Evolutionary conservation across 257 asterid species (phyloP).

Genomic region (Salvia splendens): DNA sequence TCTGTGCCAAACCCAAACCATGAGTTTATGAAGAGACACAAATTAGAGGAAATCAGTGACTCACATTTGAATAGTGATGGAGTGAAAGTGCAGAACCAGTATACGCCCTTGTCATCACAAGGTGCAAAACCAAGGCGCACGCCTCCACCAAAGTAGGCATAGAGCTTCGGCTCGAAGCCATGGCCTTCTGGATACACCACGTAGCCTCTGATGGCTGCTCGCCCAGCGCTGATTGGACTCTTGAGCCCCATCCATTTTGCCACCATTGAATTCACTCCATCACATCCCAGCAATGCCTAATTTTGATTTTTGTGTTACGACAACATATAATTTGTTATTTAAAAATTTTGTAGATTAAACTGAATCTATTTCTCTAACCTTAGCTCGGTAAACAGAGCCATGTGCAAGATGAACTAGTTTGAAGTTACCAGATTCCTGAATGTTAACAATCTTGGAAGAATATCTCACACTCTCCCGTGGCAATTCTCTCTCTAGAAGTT

Average conservation of each 20-base stretch:
- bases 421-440: conserved; percentile 61
- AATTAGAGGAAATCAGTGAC: too few relatives aligned
- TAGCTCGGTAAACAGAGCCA: conserved; percentile 59
- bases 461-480: conserved; percentile 65
- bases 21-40: too few relatives aligned
- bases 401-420: conserved; percentile 76
- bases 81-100: conserved; percentile 71
- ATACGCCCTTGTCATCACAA: conserved; percentile 56
- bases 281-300: conserved; percentile 82
- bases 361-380: conserved; percentile 37
- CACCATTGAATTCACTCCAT: conserved; percentile 91
- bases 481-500: conserved; percentile 59
- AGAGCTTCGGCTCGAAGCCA: conserved; percentile 52
- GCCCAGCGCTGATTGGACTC: conserved; percentile 45
- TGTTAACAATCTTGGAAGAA: conserved; percentile 68
- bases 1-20: conserved; percentile 34
- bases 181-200: conserved; percentile 61
- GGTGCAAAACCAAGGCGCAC: conserved; percentile 69
- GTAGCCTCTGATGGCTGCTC: conserved; percentile 74
- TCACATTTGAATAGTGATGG: conserved; percentile 51
- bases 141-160: too few relatives aligned
- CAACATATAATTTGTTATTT: neutral
- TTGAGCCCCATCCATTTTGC: conserved; percentile 72
- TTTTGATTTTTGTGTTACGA: neutral
- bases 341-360: neutral